Conservation (phyloP, 2,329 filamentous ascomycete species). For the Lasiodiplodia sp. region DNA sequence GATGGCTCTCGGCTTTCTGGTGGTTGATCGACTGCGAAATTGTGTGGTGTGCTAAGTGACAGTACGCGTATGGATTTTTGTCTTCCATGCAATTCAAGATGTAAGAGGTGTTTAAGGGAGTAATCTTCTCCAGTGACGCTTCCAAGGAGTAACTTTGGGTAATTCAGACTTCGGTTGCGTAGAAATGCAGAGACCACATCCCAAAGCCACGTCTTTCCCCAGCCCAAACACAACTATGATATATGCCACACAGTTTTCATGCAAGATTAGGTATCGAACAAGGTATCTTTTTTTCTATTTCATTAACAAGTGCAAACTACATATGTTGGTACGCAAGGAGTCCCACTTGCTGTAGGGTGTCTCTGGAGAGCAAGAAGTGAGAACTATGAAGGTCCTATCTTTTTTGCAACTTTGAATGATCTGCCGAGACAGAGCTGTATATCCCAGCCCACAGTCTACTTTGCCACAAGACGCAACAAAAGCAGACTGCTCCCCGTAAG, state of each 20-base stretch:
- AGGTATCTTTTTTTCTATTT: not conserved
- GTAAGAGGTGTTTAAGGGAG: too few relatives aligned
- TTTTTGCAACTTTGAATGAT: conserved; percentile 56
- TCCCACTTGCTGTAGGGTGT: conserved; percentile 57
- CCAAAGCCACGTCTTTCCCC: too few relatives aligned
- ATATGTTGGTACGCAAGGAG: conserved; percentile 61
- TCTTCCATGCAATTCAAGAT: too few relatives aligned
- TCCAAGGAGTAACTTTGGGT: too few relatives aligned
- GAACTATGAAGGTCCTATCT: conserved; percentile 63
- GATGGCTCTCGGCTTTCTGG: not conserved
- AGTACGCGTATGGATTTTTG: too few relatives aligned
- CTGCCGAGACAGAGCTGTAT: conserved; percentile 45
- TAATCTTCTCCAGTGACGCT: too few relatives aligned
- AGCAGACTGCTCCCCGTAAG: conserved; percentile 52
- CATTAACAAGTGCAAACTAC: not conserved
- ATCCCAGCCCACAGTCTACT: conserved; percentile 49
- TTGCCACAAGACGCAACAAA: conserved; percentile 57
- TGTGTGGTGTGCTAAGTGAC: not conserved
- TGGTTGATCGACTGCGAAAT: not conserved
- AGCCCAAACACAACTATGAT: too few relatives aligned
- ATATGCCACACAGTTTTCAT: too few relatives aligned
- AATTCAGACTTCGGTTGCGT: too few relatives aligned
- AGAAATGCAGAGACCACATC: too few relatives aligned
- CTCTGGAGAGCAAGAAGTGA: conserved; percentile 57
- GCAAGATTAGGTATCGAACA: too few relatives aligned